Evolutionary conservation across 352 stramenopile species (phyloP).

Genomic region (Phytophthora podocarpi): DNA sequence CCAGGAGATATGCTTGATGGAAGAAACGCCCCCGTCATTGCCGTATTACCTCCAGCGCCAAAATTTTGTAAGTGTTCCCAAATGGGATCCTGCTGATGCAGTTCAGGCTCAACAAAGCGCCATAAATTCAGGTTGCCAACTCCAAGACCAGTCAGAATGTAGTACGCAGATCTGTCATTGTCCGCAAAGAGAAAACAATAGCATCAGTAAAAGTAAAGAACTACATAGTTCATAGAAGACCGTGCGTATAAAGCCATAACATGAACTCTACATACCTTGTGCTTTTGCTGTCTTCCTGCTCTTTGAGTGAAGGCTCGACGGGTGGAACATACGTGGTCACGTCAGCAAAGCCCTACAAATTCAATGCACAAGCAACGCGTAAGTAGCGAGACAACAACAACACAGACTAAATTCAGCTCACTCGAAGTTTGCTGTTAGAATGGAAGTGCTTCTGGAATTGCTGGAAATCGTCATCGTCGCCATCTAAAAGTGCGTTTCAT

Average conservation of each 20-base stretch:
- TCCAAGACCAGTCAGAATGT: conserved; percentile 72
- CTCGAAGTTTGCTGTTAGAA: conserved; percentile 57
- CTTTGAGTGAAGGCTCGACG: not conserved
- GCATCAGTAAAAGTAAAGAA: conserved; percentile 2
- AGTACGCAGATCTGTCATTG: conserved; percentile 60
- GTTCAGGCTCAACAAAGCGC: conserved; percentile 62
- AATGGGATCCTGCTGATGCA: conserved; percentile 33
- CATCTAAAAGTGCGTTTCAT: conserved; percentile 43
- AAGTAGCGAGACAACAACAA: conserved; percentile 4
- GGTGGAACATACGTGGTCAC: conserved; percentile 52
- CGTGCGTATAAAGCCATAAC: not conserved
- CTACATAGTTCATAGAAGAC: no score
- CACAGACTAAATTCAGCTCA: conserved; percentile 25
- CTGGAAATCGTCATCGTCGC: conserved; percentile 79
- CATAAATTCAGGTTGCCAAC: conserved; percentile 76
- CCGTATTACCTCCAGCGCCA: conserved; percentile 58
- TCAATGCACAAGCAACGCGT: conserved; percentile 4
- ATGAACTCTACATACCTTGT: conserved; percentile 27
- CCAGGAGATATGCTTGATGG: conserved; percentile 29
- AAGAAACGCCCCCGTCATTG: conserved; percentile 59
- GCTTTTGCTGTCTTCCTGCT: conserved; percentile 7
- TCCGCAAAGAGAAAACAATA: not conserved
- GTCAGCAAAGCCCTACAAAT: conserved; percentile 74
- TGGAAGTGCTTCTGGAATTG: conserved; percentile 83
- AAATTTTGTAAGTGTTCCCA: conserved; percentile 71